Base-by-base conservation (phyloP, 768 basidiomycete species). In the Candolleomyces aberdarensis region DNA sequence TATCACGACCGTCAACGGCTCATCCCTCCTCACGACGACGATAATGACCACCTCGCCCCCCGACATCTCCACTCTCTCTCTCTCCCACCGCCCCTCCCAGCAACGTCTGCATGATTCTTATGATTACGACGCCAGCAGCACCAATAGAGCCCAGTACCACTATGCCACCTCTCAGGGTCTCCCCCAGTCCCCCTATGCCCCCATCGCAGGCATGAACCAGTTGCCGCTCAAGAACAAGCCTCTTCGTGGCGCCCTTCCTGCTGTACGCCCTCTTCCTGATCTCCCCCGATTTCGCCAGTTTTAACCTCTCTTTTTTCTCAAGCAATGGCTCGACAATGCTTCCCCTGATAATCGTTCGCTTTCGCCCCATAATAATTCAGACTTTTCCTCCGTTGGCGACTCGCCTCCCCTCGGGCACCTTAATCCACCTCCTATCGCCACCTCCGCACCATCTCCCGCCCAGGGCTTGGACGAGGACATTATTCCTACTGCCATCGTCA, bases 401-500 rank as follows among this genome's bases (percentile, higher is more conserved):
- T 92, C 92, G 40, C 91, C 91, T 49, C 89, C 91, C 64, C 73
- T 80, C 68, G 72, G 71, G 49, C 80, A 81, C 71, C 69, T 79
- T 55, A 75, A 70, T 63, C 74, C 83, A 46, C 72, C 80, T 60
- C 36, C 36, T 36, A 36, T 36, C 36, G 72, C 82, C 61, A 72
- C 82, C 19, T 76, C 75, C 44, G 78, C 85, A 22, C 74, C 78
- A 36, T 81, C 85, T 13, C 82, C 86, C 52, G 76, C 74, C 61
- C 79, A 76, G 70, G 59, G 76, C 61, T 68, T 72, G 47, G 92
- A 94, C 67, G 94, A 97, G 75, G 95, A 97, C 74, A 83, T 97
- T 74, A 98, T 98, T 76, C 96, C 96, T 58, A 98, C 96, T 10
- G 97, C 97, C 58, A 98, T 99, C 70, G 97, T 99, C 72, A 98